Evolutionary conservation across 1,284 basidiomycete species (phyloP).

Genomic region (Wallemia ichthyophaga): DNA sequence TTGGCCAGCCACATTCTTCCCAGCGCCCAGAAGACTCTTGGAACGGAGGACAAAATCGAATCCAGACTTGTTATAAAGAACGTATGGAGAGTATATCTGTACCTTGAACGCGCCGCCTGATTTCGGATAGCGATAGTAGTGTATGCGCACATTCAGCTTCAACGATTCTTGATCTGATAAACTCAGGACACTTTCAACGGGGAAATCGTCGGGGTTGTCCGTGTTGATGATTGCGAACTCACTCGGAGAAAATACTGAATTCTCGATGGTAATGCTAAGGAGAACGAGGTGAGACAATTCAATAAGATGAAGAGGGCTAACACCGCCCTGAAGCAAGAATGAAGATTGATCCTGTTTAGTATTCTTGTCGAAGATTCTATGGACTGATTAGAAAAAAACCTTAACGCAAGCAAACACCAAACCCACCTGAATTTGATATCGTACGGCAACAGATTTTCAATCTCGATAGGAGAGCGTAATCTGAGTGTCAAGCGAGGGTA

Average conservation of each 20-base stretch:
- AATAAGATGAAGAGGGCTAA: conserved; percentile 90
- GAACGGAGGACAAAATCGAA: conserved; percentile 52
- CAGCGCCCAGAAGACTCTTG: conserved; percentile 35
- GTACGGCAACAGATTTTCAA: conserved; percentile 88
- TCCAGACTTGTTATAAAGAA: conserved; percentile 79
- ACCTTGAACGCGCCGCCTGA: conserved; percentile 96
- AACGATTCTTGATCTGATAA: conserved; percentile 45
- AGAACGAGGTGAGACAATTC: conserved; percentile 76
- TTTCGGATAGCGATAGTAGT: conserved; percentile 57
- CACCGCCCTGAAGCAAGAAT: conserved; percentile 70
- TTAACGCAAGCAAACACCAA: background rate
- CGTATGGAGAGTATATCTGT: conserved; percentile 76
- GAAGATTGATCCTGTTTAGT: background rate
- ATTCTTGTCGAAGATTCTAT: background rate
- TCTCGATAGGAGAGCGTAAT: conserved; percentile 77
- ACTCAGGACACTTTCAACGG: conserved; percentile 39
- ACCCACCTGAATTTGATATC: conserved; percentile 60
- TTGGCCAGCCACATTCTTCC: conserved; percentile 64
- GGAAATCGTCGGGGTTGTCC: conserved; percentile 69
- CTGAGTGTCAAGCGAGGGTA: conserved; percentile 60
- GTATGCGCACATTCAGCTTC: conserved; percentile 52
- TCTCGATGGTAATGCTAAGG: conserved; percentile 70
- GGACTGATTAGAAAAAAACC: too few species aligned
- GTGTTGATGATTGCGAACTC: conserved; percentile 96
- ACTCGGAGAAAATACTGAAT: conserved; percentile 87